These are phyloP conservation scores for Aspergillus sparsus DNA, from an alignment of 495 filamentous ascomycete genomes.

Conservation along the genomic window DNA sequence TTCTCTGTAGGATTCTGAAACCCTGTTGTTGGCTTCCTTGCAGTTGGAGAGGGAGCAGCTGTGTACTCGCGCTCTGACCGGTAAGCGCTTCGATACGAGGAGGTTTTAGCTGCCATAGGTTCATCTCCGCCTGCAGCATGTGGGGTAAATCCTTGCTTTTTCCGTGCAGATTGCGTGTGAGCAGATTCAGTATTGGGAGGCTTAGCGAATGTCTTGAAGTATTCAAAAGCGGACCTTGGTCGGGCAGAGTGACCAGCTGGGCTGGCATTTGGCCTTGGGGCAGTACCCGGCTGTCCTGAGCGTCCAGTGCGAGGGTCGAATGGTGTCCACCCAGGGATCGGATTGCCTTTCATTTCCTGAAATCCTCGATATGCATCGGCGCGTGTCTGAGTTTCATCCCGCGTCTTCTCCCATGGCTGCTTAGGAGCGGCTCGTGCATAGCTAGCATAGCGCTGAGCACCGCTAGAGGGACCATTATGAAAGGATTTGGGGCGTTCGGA, in stretches of 20 bases:
- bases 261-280: constrained; percentile 36
- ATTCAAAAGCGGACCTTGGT: constrained; percentile 50
- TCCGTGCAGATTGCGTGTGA: constrained; percentile 47
- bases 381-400: constrained; percentile 56
- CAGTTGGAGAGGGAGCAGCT: constrained; percentile 42
- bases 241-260: constrained; percentile 35
- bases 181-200: constrained; percentile 30
- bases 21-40: constrained; percentile 39
- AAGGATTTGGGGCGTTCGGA: constrained; percentile 30
- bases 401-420: constrained; percentile 42
- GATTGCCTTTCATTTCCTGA: constrained; percentile 62
- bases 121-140: constrained; percentile 57
- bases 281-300: constrained; percentile 26
- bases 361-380: constrained; percentile 66
- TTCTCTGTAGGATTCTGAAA: constrained; percentile 23
- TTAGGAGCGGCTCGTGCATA: constrained; percentile 49
- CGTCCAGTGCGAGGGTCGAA: constrained; percentile 46
- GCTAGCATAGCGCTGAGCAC: constrained; percentile 56
- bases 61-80: constrained; percentile 44
- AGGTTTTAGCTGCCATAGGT: constrained; percentile 54
- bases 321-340: constrained; percentile 36
- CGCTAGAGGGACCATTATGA: constrained; percentile 49
- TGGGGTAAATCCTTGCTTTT: constrained; percentile 56
- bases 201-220: constrained; percentile 38
- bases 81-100: constrained; percentile 48